Evolutionary conservation across 768 basidiomycete species (phyloP).

Genomic region (Pleurotus citrinopileatus): DNA sequence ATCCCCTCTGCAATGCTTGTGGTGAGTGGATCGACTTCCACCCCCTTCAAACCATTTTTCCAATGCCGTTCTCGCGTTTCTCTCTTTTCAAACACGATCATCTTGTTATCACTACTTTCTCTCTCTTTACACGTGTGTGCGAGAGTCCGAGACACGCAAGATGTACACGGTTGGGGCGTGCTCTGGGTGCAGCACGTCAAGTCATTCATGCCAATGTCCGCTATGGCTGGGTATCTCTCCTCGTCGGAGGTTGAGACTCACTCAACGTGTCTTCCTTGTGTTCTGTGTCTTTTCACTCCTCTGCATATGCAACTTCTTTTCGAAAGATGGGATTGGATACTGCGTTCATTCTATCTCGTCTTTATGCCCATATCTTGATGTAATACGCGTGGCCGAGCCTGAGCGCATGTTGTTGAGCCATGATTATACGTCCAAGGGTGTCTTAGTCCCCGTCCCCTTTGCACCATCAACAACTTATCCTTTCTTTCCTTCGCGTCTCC

Average conservation of each 20-base stretch:
- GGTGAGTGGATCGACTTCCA: slow-evolving; percentile 55
- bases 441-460: background rate
- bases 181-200: slow-evolving; percentile 14
- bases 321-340: slow-evolving; percentile 16
- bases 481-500: slow-evolving; percentile 10
- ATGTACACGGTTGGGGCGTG: slow-evolving; percentile 6
- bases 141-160: background rate
- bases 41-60: slow-evolving; percentile 11
- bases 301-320: background rate
- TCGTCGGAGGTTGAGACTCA: background rate
- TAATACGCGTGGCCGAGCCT: slow-evolving; percentile 3
- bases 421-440: background rate
- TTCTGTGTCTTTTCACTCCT: background rate
- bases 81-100: slow-evolving; percentile 6
- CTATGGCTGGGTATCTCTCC: background rate
- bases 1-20: slow-evolving; percentile 86
- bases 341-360: slow-evolving; percentile 36
- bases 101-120: slow-evolving; percentile 22
- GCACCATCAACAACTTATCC: too few species aligned
- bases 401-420: slow-evolving; percentile 1
- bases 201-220: background rate
- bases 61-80: slow-evolving; percentile 12
- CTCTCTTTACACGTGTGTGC: slow-evolving; percentile 12
- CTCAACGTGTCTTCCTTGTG: slow-evolving; percentile 5
- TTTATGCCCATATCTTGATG: slow-evolving; percentile 15